Evolutionary conservation across 2,329 filamentous ascomycete genomes (phyloP), one percentile per base, ranked within the genome.

Genomic region (Plectosphaerella plurivora): DNA sequence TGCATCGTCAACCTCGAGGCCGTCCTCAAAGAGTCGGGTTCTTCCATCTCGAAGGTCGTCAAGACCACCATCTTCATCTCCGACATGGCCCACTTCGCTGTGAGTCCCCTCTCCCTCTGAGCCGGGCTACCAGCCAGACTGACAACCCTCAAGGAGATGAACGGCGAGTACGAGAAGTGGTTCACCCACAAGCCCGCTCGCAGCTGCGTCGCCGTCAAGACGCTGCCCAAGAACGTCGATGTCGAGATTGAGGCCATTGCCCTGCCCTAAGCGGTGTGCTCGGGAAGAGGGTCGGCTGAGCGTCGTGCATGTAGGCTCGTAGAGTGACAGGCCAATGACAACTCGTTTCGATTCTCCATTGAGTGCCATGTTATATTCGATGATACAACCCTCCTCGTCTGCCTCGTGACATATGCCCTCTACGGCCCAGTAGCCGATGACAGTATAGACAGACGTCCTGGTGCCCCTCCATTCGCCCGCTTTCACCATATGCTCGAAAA

Each of bases 241-340:
- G 85, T 96, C 22, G 91, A 96, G 79, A 94, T 96, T 67, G 91
- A 96, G 79, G 89, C 85, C 68, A 88, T 94, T 75, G 91, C 91
- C 52, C 76, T 88, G 51, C 78, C 85, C 57, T 85, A 70, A 68
- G 48, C 28, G 28, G 4, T 45, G 2, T 42, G 9, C 5, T 22
- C 11, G 47, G 16, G n/a, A 14, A 16, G 25, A 44, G 39, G 20
- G 11, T 16, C 14, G 4, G 39, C 7, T 12, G 14, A 9, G 14
- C 5, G n/a, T 22, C 5, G 22, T 33, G 11, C 28, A 5, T 12
- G 9, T 33, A 33, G 28, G 28, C 28, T 33, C 37, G 14, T 41
- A 41, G 37, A 41, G 37, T 16, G 10, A 16, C 9, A 44, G 20
- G 9, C 9, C 4, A 22, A 44, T 44, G 39, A 16, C n/a, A 44